Evolutionary conservation across 108 stramenopile genomes (phyloP), one percentile per base, ranked within the genome.

Genomic region (Craspedostauros australis): DNA sequence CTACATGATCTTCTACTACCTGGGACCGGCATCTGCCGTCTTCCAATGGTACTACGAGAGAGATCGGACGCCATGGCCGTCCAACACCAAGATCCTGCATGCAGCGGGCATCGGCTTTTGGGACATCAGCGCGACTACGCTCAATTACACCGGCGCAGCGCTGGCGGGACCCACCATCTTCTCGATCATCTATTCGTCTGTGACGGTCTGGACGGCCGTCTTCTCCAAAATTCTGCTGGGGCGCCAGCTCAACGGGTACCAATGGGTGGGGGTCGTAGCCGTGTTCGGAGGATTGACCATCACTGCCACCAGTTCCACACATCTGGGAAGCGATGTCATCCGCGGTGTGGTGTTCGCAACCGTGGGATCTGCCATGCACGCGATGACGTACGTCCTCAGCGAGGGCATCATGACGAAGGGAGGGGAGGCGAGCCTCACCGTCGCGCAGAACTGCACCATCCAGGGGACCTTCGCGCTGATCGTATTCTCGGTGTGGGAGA

Each of bases 1-100:
- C 6, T 90, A 86, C 60, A 85, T 90, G 84, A 43, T 83, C 16
- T 81, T 84, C 57, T 84, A 82, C 47, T 88, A 84, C 46, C 41
- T 79, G 8, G 82, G 82, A 34, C 82, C 82, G 4, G 70, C 79
- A n/a, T 42, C 54, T 11, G 41, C 39, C 24, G 22, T 71, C n/a
- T 50, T 21, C 50, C 47, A 26, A 28, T 50, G 15, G 33, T 61
- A 16, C 44, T 18, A 15, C 19, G 55, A 29, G 44, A 50, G 20
- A 50, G 18, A n/a, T 30, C n/a, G 18, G 3, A 24, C 42, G n/a
- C 30, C 56, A 9, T 59, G 45, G 45, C 66, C 66, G n/a, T 27
- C 41, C 40, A 23, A 39, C 24, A 40, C 39, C 30, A 39, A 19
- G 26, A 62, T 72, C 9, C 20, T 54, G 12, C 50, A 61, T 57